Percentiles rank a stretch among this genome's conserved stretches.
Evolutionary conservation across 768 basidiomycete species (phyloP).

Genomic region (Phlebiopsis flavidoalba): DNA sequence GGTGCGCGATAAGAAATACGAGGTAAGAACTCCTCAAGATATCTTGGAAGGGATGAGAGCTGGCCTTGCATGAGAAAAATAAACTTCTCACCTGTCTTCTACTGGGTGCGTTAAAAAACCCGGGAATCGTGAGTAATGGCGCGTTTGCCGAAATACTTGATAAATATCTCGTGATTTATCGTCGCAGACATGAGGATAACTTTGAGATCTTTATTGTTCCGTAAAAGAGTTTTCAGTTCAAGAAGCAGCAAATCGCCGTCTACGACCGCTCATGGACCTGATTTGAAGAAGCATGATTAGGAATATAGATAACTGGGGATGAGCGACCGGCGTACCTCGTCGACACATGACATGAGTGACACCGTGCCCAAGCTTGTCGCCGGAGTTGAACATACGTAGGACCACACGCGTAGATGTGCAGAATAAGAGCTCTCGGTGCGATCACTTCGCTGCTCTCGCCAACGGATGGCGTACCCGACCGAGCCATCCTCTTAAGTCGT

Average conservation of each 20-base stretch:
- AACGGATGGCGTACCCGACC: conserved; percentile 84
- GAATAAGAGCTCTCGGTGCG: conserved; percentile 77
- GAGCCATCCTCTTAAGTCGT: conserved; percentile 67
- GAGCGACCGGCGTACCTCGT: conserved; percentile 55
- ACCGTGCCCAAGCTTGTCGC: conserved; percentile 61
- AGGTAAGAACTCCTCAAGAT: conserved; percentile 76
- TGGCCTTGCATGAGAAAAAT: not conserved
- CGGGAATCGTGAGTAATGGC: conserved; percentile 80
- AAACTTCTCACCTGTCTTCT: conserved; percentile 53
- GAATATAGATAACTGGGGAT: conserved; percentile 6
- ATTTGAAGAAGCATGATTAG: not conserved
- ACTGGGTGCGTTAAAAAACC: conserved; percentile 78
- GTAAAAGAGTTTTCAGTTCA: conserved; percentile 73
- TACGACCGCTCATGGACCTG: conserved; percentile 88
- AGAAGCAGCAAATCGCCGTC: conserved; percentile 88
- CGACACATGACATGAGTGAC: conserved; percentile 86
- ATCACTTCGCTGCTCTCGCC: conserved; percentile 68
- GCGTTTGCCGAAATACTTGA: conserved; percentile 78
- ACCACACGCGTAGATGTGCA: conserved; percentile 95
- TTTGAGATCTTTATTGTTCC: conserved; percentile 60
- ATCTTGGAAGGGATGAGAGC: conserved; percentile 38
- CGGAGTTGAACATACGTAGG: conserved; percentile 68
- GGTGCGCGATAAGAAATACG: conserved; percentile 50
- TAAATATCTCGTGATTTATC: conserved; percentile 84
- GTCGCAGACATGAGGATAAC: conserved; percentile 93